A percentile compares a stretch with the other conserved stretches of the same genome.
Conservation (phyloP, 352 stramenopile species). For the Pythium biforme region DNA sequence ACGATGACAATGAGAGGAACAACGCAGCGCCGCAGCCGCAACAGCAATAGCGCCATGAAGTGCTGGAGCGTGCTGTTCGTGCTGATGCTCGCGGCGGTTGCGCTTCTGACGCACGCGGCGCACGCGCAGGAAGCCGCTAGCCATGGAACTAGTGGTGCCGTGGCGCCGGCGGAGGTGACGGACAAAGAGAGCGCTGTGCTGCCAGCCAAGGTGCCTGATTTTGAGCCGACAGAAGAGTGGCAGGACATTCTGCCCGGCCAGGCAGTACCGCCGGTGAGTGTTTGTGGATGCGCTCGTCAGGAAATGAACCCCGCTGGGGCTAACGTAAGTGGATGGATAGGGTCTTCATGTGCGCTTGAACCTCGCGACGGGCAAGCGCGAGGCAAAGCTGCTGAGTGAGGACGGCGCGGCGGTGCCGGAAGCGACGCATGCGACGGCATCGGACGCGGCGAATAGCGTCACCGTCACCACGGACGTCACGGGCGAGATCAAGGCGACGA, state of each 20-base stretch:
- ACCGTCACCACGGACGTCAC: conserved; percentile 57
- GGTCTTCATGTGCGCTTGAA: conserved; percentile 85
- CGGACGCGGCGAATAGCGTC: conserved; percentile 37
- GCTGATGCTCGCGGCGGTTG: conserved; percentile 6
- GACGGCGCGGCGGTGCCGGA: conserved; percentile 35
- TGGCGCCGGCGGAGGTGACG: too few relatives aligned
- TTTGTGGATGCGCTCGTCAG: too few relatives aligned
- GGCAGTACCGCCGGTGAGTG: conserved; percentile 51
- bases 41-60: neutral
- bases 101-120: conserved; percentile 8
- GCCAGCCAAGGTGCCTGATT: conserved; percentile 36
- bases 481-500: conserved; percentile 39
- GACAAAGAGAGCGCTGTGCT: neutral
- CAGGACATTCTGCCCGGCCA: conserved; percentile 65
- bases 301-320: too few relatives aligned
- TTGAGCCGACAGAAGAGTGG: conserved; percentile 66
- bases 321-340: conserved; percentile 29
- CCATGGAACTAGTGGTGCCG: too few relatives aligned
- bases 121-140: conserved; percentile 7
- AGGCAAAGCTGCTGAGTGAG: conserved; percentile 74
- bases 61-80: conserved; percentile 11
- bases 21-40: neutral
- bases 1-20: neutral
- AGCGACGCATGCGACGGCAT: conserved; percentile 26
- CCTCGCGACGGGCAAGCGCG: conserved; percentile 74